Percentiles rank a stretch among this genome's conserved stretches.
Conservation (phyloP, 192 early-diverging fungal species). For the Kickxella alabastrina region DNA sequence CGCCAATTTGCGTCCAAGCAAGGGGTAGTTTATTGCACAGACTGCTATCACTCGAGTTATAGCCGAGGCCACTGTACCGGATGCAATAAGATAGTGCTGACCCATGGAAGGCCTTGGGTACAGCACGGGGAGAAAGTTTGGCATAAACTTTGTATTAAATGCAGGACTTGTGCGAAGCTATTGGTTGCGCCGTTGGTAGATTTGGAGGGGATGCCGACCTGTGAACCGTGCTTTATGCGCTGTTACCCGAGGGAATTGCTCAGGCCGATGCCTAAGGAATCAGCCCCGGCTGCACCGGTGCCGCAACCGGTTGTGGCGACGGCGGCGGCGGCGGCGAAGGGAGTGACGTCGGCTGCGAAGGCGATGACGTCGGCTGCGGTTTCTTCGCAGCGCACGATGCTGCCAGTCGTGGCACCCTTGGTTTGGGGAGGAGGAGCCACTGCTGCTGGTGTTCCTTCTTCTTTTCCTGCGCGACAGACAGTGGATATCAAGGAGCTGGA, state of each 20-base stretch:
- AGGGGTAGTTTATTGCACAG: conserved; percentile 41
- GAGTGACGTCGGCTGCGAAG: too few species aligned
- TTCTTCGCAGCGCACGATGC: too few species aligned
- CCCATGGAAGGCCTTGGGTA: conserved; percentile 51
- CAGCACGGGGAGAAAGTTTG: conserved; percentile 46
- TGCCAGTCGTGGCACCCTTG: too few species aligned
- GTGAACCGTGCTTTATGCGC: conserved; percentile 48
- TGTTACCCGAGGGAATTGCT: conserved; percentile 1
- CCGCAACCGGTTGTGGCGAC: too few species aligned
- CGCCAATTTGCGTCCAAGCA: conserved; percentile 49
- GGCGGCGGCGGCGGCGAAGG: too few species aligned
- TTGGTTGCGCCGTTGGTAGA: conserved; percentile 44
- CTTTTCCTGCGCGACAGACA: too few species aligned
- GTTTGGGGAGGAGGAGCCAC: too few species aligned
- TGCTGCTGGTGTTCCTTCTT: too few species aligned
- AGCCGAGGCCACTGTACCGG: conserved; percentile 47
- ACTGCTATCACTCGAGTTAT: conserved; percentile 52
- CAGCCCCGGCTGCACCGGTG: background rate
- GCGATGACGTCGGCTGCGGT: too few species aligned
- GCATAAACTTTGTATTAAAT: conserved; percentile 54
- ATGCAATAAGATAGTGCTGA: conserved; percentile 48
- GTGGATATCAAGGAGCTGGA: background rate
- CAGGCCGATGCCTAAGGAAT: conserved; percentile 17
- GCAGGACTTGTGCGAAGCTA: conserved; percentile 31
- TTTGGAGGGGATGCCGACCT: conserved; percentile 32